Conservation (phyloP, 495 filamentous ascomycete species). For the Terfezia boudieri region DNA sequence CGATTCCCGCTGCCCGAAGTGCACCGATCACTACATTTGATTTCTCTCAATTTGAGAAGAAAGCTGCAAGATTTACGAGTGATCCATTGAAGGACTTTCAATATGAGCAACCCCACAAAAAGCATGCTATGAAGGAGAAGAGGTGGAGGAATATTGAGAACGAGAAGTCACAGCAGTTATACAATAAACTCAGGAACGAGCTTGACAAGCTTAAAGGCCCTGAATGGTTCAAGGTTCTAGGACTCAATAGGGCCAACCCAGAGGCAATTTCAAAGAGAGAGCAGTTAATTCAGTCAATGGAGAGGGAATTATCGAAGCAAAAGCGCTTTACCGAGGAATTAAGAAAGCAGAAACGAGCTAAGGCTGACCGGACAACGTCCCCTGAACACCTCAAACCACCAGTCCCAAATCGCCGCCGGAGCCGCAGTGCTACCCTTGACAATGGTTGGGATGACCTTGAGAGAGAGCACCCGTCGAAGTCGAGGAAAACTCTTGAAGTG, state of each 20-base stretch:
- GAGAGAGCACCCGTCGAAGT: background rate
- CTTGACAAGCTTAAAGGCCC: conserved; percentile 71
- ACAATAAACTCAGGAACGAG: conserved; percentile 62
- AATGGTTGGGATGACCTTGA: background rate
- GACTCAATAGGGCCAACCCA: conserved; percentile 61
- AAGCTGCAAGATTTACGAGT: background rate
- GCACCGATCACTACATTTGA: background rate
- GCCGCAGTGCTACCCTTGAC: background rate
- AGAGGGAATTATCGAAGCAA: conserved; percentile 66
- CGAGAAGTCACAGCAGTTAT: conserved; percentile 77
- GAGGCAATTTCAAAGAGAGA: conserved; percentile 44
- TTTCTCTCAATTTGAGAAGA: background rate
- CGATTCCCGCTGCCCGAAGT: background rate
- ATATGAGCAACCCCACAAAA: conserved; percentile 10
- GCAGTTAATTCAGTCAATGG: conserved; percentile 57
- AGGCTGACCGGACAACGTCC: conserved; percentile 6
- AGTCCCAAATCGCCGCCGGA: conserved; percentile 8
- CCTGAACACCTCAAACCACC: conserved; percentile 12
- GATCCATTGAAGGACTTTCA: conserved; percentile 12
- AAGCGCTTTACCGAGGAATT: conserved; percentile 73
- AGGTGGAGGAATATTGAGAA: conserved; percentile 83
- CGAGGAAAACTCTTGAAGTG: conserved; percentile 2
- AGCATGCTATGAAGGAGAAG: conserved; percentile 35
- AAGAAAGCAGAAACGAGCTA: conserved; percentile 39
- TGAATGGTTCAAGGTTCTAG: conserved; percentile 86